These are phyloP conservation scores for Chrysosporium queenslandicum DNA, from an alignment of 2,329 filamentous ascomycete genomes.

Conservation along the genomic window DNA sequence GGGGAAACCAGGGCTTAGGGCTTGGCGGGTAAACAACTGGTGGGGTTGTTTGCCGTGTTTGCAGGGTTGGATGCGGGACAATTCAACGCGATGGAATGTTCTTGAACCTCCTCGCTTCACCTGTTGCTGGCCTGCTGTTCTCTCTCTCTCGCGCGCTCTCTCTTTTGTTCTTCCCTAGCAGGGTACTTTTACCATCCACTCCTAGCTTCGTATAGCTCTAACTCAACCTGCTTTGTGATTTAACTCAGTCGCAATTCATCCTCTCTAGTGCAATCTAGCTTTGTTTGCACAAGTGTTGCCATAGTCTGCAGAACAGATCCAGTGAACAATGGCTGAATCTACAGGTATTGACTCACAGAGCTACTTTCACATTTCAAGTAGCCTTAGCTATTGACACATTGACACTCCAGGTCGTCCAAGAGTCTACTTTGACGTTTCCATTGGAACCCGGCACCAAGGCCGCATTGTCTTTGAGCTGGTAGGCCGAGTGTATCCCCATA, in stretches of 20 bases:
- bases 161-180: background rate
- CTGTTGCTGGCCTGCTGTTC: background rate
- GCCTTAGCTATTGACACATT: background rate
- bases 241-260: background rate
- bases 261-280: background rate
- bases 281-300: background rate
- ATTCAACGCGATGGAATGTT: conserved; percentile 31
- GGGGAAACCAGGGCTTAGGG: conserved; percentile 14
- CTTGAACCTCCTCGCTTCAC: conserved; percentile 26
- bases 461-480: conserved; percentile 80
- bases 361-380: background rate
- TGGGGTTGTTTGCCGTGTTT: conserved; percentile 19
- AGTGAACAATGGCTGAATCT: conserved; percentile 29
- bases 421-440: conserved; percentile 87
- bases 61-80: conserved; percentile 10
- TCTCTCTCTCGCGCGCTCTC: background rate
- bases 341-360: conserved; percentile 21
- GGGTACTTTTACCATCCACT: too few species aligned
- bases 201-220: conserved; percentile 2
- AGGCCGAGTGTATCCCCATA: conserved; percentile 26
- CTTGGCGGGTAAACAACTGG: background rate
- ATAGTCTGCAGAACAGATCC: background rate
- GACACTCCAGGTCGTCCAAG: conserved; percentile 53
- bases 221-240: background rate
- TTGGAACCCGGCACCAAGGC: conserved; percentile 63